Evolutionary conservation across 495 filamentous ascomycete genomes (phyloP).

Genomic region (Penicillium taxi): DNA sequence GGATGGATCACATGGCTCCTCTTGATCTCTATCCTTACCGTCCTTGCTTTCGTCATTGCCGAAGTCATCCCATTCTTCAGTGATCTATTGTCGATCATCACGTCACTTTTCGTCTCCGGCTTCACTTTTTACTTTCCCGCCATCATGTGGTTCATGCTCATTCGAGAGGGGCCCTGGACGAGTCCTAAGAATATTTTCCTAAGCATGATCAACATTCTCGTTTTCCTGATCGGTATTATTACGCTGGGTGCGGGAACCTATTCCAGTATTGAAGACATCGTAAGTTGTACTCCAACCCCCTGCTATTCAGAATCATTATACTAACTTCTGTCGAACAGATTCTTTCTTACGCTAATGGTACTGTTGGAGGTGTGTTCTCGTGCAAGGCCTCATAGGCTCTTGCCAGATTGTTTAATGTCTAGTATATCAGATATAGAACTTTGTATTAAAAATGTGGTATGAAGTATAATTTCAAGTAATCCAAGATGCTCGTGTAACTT

Average conservation of each 20-base stretch:
- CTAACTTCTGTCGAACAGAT: background rate
- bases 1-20: conserved; percentile 47
- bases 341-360: background rate
- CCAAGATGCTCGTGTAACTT: too few species aligned
- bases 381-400: background rate
- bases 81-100: conserved; percentile 47
- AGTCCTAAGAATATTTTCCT: conserved; percentile 17
- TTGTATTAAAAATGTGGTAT: too few species aligned
- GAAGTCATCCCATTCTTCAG: conserved; percentile 59
- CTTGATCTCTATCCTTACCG: conserved; percentile 42
- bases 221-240: conserved; percentile 26
- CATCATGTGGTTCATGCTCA: conserved; percentile 52
- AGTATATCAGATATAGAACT: too few species aligned
- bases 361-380: conserved; percentile 1
- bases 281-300: conserved; percentile 22
- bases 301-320: background rate
- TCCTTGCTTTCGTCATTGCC: conserved; percentile 55
- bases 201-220: conserved; percentile 8
- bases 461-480: too few species aligned
- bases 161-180: conserved; percentile 26
- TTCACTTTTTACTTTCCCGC: conserved; percentile 25
- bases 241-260: conserved; percentile 47
- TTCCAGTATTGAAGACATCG: conserved; percentile 45
- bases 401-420: too few species aligned
- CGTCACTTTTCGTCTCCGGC: conserved; percentile 22